phyloP scores from a whole-genome alignment of 179 eudicot species.

The Dionaea muscipula region DNA sequence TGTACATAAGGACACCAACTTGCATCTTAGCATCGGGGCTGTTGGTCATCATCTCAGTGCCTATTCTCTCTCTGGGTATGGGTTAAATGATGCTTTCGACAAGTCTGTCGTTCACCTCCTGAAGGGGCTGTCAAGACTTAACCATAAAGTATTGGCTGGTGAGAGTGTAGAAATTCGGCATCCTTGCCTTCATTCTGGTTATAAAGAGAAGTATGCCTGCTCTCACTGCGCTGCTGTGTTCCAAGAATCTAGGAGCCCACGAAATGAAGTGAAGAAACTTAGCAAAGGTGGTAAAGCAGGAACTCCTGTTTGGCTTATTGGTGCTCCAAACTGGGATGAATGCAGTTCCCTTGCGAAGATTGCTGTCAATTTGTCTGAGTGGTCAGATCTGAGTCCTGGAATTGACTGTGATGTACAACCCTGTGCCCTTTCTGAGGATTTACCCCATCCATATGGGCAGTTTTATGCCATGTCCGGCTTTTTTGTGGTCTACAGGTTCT shows the following conservation, averaged over 20 bases:
- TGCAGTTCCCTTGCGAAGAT: constrained; percentile 67
- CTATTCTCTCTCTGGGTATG: constrained; percentile 86
- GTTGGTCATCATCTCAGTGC: constrained; percentile 89
- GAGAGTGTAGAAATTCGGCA: constrained; percentile 65
- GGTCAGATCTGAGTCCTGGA: constrained; percentile 62
- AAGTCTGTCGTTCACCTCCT: constrained; percentile 79
- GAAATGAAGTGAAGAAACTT: constrained; percentile 21
- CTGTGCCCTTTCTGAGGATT: constrained; percentile 66
- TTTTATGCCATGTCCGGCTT: constrained; percentile 95
- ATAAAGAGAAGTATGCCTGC: constrained; percentile 56
- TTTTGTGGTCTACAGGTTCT: constrained; percentile 82
- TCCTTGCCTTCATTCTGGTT: constrained; percentile 91
- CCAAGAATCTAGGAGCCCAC: constrained; percentile 38
- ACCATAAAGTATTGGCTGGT: constrained; percentile 30
- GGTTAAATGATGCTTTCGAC: constrained; percentile 96
- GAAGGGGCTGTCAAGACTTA: constrained; percentile 38
- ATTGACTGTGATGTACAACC: constrained; percentile 76
- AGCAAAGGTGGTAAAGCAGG: constrained; percentile 48
- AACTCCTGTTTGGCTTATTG: constrained; percentile 48
- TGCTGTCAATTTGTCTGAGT: constrained; percentile 84
- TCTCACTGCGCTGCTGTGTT: constrained; percentile 50
- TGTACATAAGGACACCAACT: constrained; percentile 45
- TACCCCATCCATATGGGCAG: constrained; percentile 72
- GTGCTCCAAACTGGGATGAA: constrained; percentile 80
- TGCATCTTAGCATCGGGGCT: constrained; percentile 75